A percentile compares a stretch with the other conserved stretches of the same genome.
Evolutionary conservation across 257 asterid genomes (phyloP).

Genomic region (Forsythia viridissima): DNA sequence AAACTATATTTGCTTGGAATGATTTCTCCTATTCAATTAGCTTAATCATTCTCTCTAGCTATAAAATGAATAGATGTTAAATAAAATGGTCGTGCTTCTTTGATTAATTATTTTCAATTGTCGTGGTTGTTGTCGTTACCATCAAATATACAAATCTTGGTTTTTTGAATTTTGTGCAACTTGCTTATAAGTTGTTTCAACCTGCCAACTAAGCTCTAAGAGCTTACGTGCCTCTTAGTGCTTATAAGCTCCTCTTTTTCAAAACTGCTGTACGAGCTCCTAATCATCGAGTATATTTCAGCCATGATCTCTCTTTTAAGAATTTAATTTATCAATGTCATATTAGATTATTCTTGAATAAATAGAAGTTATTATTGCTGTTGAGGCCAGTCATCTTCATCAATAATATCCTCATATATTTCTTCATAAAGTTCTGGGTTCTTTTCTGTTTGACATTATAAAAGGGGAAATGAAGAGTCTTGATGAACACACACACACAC

Average conservation of each 20-base stretch:
- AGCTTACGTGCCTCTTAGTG: neutral
- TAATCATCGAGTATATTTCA: neutral
- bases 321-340: neutral
- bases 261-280: neutral
- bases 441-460: neutral
- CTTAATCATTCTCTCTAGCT: neutral
- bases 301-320: neutral
- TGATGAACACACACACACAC: neutral
- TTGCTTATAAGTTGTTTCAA: too few relatives aligned
- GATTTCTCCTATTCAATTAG: neutral
- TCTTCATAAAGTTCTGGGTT: neutral
- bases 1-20: neutral
- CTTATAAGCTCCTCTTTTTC: neutral
- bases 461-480: neutral
- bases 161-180: too few relatives aligned
- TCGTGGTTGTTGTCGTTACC: too few relatives aligned
- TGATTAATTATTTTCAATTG: too few relatives aligned
- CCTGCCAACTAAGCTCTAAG: too few relatives aligned
- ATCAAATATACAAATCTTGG: too few relatives aligned
- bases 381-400: neutral
- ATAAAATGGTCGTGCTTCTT: neutral
- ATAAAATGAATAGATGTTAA: neutral
- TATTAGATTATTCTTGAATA: neutral
- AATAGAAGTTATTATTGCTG: neutral
- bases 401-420: neutral